phyloP scores from a whole-genome alignment of 2,329 filamentous ascomycete genomes.

The Verticillium klebahnii region DNA sequence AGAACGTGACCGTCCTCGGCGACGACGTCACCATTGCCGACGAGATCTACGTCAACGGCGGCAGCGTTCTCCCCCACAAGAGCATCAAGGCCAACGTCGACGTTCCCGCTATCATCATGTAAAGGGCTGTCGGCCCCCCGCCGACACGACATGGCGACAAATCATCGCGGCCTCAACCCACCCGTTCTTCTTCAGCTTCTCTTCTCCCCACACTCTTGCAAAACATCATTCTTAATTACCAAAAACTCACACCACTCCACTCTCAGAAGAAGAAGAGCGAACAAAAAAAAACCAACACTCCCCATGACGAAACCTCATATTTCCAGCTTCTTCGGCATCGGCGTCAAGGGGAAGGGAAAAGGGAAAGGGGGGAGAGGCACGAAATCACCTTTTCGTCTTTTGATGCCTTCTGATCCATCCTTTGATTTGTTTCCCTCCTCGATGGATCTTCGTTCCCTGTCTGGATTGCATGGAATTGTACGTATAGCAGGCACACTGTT shows the following conservation, averaged over 20 bases:
- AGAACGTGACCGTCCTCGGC: constrained; percentile 96
- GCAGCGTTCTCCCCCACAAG: constrained; percentile 94
- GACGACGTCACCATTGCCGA: constrained; percentile 98
- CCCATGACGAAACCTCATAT: not conserved
- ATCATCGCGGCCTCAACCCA: constrained; percentile 5
- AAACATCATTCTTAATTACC: not conserved
- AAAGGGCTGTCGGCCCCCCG: constrained; percentile 18
- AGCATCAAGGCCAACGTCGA: constrained; percentile 98
- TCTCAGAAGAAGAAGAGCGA: not conserved
- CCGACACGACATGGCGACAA: not conserved
- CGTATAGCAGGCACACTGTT: not conserved
- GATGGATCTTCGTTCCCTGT: not conserved
- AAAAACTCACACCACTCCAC: not conserved
- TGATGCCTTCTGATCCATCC: not conserved
- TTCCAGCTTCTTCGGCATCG: not conserved
- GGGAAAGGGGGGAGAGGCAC: not conserved
- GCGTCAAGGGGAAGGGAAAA: not conserved
- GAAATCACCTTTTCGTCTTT: not conserved
- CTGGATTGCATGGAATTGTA: not conserved
- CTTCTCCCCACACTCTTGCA: not conserved
- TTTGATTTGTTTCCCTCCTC: not conserved
- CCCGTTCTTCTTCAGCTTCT: constrained; percentile 2
- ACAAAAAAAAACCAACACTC: not conserved
- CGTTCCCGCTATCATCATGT: constrained; percentile 66
- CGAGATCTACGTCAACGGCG: constrained; percentile 94